Evolutionary conservation across 495 filamentous ascomycete species (phyloP), one percentile per base, ranked within the genome.

Genomic region (Hypoxylon rickii): DNA sequence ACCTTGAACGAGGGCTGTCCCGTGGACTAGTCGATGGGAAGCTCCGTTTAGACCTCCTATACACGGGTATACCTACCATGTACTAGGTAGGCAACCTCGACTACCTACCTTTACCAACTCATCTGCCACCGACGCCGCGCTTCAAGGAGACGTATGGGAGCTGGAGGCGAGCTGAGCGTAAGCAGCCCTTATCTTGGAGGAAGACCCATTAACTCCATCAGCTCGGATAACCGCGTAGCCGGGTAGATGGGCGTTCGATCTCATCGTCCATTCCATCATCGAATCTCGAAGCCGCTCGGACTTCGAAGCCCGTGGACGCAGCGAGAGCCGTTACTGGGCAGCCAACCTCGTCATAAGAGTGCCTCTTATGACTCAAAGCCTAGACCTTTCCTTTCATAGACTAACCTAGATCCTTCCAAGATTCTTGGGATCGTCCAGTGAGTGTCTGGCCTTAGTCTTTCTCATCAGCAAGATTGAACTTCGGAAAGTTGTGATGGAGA

Each of bases 171-270:
- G 44, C 45, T 61, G 40, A 42, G 7, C 16, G 17, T 52, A 51
- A 61, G 58, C 36, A 56, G 42, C 51, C 37, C 20, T 24, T 33
- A 37, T 16, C 33, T 29, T 41, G 45, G 34, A 26, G 17, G 16
- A 41, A 17, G 20, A 38, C 21, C 21, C 11, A 38, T 29, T 8
- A 38, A 24, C 24, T 32, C 36, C 36, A 6, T 0, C n/a, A 47
- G 42, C 34, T 29, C 55, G 7, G 51, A 29, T 21, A 21, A 32
- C 36, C 16, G 31, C n/a, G 7, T 18, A 7, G 7, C 34, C 21
- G 39, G 15, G 16, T n/a, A n/a, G n/a, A n/a, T n/a, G n/a, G 2
- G 19, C 22, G 22, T 6, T 46, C 20, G 12, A 51, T 19, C 41
- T 38, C 11, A 46, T 22, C 41, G 39, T 44, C 33, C n/a, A n/a